phyloP scores from a whole-genome alignment of 208 protist genomes.

The Blastocrithidia nonstop region DNA sequence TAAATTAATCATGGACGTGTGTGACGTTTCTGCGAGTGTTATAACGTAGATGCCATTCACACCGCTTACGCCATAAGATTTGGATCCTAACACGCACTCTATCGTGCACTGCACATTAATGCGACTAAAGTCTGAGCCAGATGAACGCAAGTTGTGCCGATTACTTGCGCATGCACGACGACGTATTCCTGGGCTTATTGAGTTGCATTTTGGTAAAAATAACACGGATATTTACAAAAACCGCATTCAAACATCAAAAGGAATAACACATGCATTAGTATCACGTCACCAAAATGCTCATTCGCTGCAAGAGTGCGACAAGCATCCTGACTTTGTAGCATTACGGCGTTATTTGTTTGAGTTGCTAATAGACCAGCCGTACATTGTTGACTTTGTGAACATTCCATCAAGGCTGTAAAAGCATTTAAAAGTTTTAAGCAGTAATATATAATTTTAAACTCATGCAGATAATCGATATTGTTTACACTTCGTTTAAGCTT shows the following conservation, averaged over 20 bases:
- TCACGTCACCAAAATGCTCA: conserved; percentile 22
- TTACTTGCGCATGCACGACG: conserved; percentile 13
- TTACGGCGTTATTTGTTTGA: conserved; percentile 16
- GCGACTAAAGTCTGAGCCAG: conserved; percentile 11
- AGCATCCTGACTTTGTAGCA: conserved; percentile 14
- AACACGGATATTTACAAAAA: conserved; percentile 16
- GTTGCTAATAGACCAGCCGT: conserved; percentile 10
- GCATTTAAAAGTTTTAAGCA: not conserved
- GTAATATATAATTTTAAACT: not conserved
- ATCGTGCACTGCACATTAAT: conserved; percentile 28
- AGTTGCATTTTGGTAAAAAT: conserved; percentile 44
- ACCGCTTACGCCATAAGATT: not conserved
- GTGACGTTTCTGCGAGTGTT: not conserved
- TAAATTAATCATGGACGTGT: not conserved
- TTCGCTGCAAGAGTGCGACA: conserved; percentile 15
- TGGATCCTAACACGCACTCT: conserved; percentile 14
- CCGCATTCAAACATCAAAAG: conserved; percentile 11
- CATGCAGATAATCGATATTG: not conserved
- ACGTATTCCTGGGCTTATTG: conserved; percentile 27
- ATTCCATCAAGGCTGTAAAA: conserved; percentile 19
- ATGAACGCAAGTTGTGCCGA: conserved; percentile 10
- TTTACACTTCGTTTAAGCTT: too few species aligned
- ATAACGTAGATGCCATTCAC: not conserved
- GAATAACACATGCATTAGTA: conserved; percentile 32
- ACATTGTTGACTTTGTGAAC: conserved; percentile 35